These are phyloP conservation scores for Globisporangium splendens DNA, from an alignment of 352 stramenopile genomes.

Conservation along the genomic window DNA sequence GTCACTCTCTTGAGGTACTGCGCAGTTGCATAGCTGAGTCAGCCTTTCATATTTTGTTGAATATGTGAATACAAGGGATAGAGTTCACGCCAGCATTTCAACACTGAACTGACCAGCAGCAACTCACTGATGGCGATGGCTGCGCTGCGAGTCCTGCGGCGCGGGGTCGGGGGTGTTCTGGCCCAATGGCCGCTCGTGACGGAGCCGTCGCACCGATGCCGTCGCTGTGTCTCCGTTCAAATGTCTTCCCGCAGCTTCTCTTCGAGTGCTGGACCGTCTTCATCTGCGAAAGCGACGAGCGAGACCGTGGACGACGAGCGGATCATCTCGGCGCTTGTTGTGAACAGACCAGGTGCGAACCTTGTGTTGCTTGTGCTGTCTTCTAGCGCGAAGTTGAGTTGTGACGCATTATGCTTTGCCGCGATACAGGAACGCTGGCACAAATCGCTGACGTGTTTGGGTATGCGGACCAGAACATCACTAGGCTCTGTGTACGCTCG, in stretches of 20 bases:
- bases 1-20: neutral
- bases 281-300: neutral
- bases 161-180: neutral
- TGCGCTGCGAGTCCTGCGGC: constrained; percentile 3
- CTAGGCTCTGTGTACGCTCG: constrained; percentile 61
- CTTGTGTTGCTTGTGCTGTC: constrained; percentile 1
- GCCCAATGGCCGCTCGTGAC: neutral
- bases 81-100: no score
- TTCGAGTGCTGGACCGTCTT: neutral
- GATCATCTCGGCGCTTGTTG: constrained; percentile 72
- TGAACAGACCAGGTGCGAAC: constrained; percentile 50
- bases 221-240: neutral
- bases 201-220: neutral
- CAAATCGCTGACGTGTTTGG: constrained; percentile 70
- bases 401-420: neutral
- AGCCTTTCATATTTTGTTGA: no score
- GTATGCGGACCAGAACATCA: constrained; percentile 73
- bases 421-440: constrained; percentile 41
- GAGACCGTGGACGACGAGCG: constrained; percentile 33
- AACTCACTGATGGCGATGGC: neutral
- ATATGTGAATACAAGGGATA: neutral
- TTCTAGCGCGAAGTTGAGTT: neutral
- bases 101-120: neutral
- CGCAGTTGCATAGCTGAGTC: neutral
- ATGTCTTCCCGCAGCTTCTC: neutral